These are phyloP conservation scores for Plasmodium billcollinsi DNA, from an alignment of 169 alveolate species.

Conservation along the genomic window DNA sequence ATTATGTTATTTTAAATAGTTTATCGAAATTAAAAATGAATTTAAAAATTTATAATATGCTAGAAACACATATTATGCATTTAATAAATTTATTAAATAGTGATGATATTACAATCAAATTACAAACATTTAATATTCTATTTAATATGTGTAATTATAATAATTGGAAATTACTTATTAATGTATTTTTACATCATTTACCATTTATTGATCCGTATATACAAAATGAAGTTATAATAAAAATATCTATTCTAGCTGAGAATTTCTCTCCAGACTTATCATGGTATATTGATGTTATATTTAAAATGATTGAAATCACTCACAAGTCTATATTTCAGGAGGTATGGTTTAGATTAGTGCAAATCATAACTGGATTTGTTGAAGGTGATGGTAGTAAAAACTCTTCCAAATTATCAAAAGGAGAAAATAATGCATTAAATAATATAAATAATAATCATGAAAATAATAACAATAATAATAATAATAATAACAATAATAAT, in stretches of 20 bases:
- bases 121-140: conserved; percentile 92
- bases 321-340: conserved; percentile 93
- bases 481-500: neutral
- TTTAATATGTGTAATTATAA: conserved; percentile 91
- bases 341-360: conserved; percentile 85
- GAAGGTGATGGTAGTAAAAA: conserved; percentile 7
- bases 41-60: conserved; percentile 34
- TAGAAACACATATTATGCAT: conserved; percentile 87
- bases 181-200: conserved; percentile 92
- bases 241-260: conserved; percentile 93
- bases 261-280: conserved; percentile 90
- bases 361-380: conserved; percentile 78
- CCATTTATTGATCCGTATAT: conserved; percentile 92
- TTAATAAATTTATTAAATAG: conserved; percentile 87
- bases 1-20: conserved; percentile 44
- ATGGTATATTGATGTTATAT: conserved; percentile 94
- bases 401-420: conserved; percentile 4
- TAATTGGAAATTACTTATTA: conserved; percentile 90
- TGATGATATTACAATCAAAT: conserved; percentile 92
- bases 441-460: conserved; percentile 1
- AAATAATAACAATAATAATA: conserved; percentile 16
- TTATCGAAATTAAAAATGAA: conserved; percentile 53
- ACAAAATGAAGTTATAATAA: conserved; percentile 93
- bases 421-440: neutral
- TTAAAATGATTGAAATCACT: conserved; percentile 92